Percentiles rank a stretch among this genome's conserved stretches.
Evolutionary conservation across 73 alveolate species (phyloP).

Genomic region (Tetrahymena malaccensis): DNA sequence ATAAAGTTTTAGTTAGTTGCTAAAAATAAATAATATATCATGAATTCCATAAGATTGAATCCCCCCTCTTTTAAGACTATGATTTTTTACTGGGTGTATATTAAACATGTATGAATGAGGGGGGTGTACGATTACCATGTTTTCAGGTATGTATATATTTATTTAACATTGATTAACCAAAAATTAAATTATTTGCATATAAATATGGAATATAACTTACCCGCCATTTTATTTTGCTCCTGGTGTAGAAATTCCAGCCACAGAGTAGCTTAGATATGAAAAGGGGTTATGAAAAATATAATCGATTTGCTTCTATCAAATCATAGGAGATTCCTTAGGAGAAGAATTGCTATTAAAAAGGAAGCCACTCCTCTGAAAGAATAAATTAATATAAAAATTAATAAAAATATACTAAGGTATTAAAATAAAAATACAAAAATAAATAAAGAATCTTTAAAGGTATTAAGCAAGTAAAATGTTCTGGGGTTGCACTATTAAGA

Average conservation of each 20-base stretch:
- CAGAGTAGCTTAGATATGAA: not conserved
- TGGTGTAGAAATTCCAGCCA: not conserved
- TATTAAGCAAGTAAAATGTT: slow-evolving; percentile 36
- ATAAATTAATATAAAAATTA: not conserved
- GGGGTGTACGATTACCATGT: no score
- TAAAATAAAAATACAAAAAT: not conserved
- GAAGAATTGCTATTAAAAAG: not conserved
- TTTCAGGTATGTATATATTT: no score
- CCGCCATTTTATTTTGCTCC: not conserved
- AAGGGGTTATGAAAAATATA: not conserved
- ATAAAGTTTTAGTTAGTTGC: no score
- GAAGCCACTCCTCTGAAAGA: not conserved
- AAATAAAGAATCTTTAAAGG: not conserved
- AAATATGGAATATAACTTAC: not conserved
- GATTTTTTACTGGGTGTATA: no score
- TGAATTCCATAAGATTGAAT: no score
- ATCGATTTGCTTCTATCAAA: not conserved
- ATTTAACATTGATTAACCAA: no score
- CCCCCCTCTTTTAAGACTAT: no score
- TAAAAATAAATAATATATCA: no score
- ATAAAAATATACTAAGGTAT: not conserved
- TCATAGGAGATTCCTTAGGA: not conserved
- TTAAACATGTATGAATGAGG: no score
- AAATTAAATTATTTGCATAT: not conserved
- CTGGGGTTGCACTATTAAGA: slow-evolving; percentile 54